Conservation (phyloP, 1,284 basidiomycete species). For the Trichosporon asahii region DNA sequence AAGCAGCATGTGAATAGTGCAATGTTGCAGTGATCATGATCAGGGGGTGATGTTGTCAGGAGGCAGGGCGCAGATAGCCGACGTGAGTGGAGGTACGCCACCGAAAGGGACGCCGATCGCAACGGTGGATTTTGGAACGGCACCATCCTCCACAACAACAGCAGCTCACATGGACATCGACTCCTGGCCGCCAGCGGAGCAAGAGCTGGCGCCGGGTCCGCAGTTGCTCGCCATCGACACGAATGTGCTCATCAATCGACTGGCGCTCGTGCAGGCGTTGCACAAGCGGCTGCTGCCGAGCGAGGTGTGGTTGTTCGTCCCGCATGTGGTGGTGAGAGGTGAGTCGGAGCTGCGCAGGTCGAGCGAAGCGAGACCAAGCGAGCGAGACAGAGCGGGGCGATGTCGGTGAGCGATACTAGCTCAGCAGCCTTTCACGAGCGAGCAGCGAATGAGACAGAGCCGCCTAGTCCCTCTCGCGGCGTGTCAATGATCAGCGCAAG, state of each 20-base stretch:
- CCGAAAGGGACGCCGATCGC: not conserved
- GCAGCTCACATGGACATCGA: constrained; percentile 10
- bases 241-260: constrained; percentile 15
- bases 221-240: constrained; percentile 15
- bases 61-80: not conserved
- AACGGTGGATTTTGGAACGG: not conserved
- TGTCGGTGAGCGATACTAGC: no score
- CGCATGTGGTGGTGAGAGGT: constrained; percentile 3
- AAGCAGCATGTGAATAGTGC: not conserved
- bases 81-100: not conserved
- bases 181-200: not conserved
- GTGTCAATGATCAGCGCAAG: no score
- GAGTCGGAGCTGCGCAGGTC: not conserved
- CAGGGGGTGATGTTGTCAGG: no score
- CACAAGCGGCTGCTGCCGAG: constrained; percentile 1
- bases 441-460: no score
- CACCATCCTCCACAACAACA: not conserved
- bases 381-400: no score
- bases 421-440: no score
- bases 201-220: not conserved
- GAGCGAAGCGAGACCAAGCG: not conserved
- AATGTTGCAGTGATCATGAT: no score
- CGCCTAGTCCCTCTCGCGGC: no score
- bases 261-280: constrained; percentile 11
- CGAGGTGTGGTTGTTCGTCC: constrained; percentile 13